phyloP scores from a whole-genome alignment of 768 basidiomycete genomes.

The Podaxis mareebaensis region DNA sequence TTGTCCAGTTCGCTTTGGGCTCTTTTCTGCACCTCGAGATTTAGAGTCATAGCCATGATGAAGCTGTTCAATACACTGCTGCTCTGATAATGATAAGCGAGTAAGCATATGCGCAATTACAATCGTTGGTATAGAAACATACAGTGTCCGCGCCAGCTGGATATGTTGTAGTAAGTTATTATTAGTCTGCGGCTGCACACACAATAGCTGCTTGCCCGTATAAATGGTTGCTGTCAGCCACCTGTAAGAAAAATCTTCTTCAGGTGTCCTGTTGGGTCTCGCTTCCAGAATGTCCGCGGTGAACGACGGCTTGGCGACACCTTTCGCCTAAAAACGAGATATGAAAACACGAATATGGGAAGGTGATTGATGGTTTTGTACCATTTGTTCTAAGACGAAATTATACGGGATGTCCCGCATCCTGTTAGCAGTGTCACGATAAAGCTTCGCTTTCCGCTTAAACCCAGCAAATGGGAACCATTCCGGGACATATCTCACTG shows the following conservation, averaged over 20 bases:
- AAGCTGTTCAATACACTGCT: conserved; percentile 8
- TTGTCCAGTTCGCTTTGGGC: conserved; percentile 27
- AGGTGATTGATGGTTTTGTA: not conserved
- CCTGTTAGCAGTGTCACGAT: conserved; percentile 14
- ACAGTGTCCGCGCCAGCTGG: conserved; percentile 13
- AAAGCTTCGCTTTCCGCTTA: conserved; percentile 25
- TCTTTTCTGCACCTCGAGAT: conserved; percentile 19
- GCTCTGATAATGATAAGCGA: conserved; percentile 1
- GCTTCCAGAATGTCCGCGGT: conserved; percentile 14
- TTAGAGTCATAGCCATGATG: conserved; percentile 22
- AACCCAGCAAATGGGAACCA: conserved; percentile 35
- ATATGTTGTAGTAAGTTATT: not conserved
- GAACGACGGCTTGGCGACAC: conserved; percentile 13
- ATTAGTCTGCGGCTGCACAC: not conserved
- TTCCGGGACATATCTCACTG: conserved; percentile 27
- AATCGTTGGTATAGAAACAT: not conserved
- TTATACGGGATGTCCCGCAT: conserved; percentile 16
- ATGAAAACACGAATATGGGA: not conserved
- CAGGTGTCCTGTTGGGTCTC: conserved; percentile 12
- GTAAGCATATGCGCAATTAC: not conserved
- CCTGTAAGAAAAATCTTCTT: conserved; percentile 15
- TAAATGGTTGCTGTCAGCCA: conserved; percentile 17
- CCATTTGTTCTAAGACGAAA: conserved; percentile 11
- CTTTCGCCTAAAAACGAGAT: not conserved
- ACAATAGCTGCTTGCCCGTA: conserved; percentile 3